Percentiles rank a stretch among this genome's conserved stretches.
Conservation (phyloP, 2,329 filamentous ascomycete species). For the Torrubiella hemipterigena region DNA sequence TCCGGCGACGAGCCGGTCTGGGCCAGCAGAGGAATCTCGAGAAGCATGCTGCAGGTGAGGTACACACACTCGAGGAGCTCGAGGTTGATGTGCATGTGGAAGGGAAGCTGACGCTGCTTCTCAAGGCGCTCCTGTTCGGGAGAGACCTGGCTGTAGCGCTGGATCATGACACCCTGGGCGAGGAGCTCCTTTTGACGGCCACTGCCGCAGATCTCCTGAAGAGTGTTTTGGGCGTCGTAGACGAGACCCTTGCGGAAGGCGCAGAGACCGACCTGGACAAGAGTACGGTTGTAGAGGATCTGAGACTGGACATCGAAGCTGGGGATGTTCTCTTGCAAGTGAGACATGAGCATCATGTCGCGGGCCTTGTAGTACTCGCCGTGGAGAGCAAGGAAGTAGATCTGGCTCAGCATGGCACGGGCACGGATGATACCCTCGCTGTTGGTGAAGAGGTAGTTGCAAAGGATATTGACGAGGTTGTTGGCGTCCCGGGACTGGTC, state of each 20-base stretch:
- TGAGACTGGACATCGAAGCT: conserved; percentile 96
- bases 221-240: conserved; percentile 93
- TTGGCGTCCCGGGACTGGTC: conserved; percentile 54
- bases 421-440: conserved; percentile 94
- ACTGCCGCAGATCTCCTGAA: conserved; percentile 96
- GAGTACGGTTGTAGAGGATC: conserved; percentile 95
- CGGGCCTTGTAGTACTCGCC: conserved; percentile 96
- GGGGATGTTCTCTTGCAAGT: conserved; percentile 91
- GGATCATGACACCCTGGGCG: conserved; percentile 96
- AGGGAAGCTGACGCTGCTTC: conserved; percentile 92
- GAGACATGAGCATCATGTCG: conserved; percentile 99
- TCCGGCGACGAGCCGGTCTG: conserved; percentile 95
- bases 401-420: conserved; percentile 94
- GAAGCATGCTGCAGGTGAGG: conserved; percentile 96
- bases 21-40: conserved; percentile 93
- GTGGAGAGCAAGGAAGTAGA: conserved; percentile 95
- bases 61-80: conserved; percentile 97
- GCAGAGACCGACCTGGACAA: conserved; percentile 95
- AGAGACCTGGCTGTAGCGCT: conserved; percentile 90
- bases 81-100: conserved; percentile 99
- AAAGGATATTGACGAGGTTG: conserved; percentile 72
- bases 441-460: conserved; percentile 88
- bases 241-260: conserved; percentile 95
- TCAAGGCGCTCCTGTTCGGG: conserved; percentile 96
- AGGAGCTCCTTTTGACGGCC: conserved; percentile 96